Base-by-base conservation (phyloP, 2,329 filamentous ascomycete genomes). In the Achaetomium macrosporum region DNA sequence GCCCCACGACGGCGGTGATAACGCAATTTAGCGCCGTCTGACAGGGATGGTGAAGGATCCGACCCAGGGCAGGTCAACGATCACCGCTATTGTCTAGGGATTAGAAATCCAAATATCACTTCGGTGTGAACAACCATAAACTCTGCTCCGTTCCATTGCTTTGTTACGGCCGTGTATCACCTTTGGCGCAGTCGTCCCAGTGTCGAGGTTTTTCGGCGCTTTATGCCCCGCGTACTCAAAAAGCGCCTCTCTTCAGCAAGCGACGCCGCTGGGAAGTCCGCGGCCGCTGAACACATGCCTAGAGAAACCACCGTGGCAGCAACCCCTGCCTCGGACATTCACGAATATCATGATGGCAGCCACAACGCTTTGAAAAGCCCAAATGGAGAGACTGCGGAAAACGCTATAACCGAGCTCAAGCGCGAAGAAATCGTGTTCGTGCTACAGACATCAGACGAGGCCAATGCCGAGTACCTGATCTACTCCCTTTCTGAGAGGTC, bases 341-440 rank as follows among this genome's bases (percentile, higher is more conserved):
- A n/a, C 20, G 37, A 41, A 15, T 4, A n/a, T 11, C 37, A 35
- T 29, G 16, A 42, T 42, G 15, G 6, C 37, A 48, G 12, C 4
- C 10, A 11, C 19, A 19, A 43, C 11, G 25, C 25, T 25, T 25
- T 7, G 25, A 7, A 25, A 25, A 25, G 7, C 7, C 7, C 25
- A 25, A 4, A 4, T 25, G 25, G 25, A 4, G 1, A 42, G 1
- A 25, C 16, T n/a, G 13, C 11, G 6, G 20, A 31, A 6, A 15
- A 39, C 31, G 13, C 15, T n/a, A 2, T 17, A 5, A 17, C 36
- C 10, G 39, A 43, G 4, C 8, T 59, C 41, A 59, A 56, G 11
- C 42, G 17, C 19, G 51, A 60, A 13, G 50, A 57, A 33, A 62
- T 69, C 15, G 31, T 69, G 37, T 60, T 63, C 31, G 51, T 68